A percentile compares a stretch with the other conserved stretches of the same genome.
These are phyloP conservation scores for Cadophora malorum DNA, from an alignment of 2,329 filamentous ascomycete genomes.

Conservation along the genomic window DNA sequence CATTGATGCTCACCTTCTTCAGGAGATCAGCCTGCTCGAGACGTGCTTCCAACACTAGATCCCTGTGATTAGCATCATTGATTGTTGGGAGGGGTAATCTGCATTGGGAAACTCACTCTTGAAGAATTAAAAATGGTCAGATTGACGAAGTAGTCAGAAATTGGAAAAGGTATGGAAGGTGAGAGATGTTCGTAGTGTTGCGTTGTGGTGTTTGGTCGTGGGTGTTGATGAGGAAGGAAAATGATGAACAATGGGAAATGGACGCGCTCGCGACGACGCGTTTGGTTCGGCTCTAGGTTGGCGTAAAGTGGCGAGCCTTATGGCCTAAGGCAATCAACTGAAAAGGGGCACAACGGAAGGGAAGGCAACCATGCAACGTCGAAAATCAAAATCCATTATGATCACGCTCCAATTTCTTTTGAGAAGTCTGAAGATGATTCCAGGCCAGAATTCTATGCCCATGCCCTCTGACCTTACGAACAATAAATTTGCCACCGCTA, in stretches of 20 bases:
- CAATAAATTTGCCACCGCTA: too few relatives aligned
- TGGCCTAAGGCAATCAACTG: not conserved
- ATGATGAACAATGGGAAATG: not conserved
- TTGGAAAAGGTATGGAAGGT: not conserved
- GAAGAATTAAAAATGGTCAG: not conserved
- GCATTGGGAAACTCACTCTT: conserved; percentile 18
- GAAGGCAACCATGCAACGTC: not conserved
- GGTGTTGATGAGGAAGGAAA: not conserved
- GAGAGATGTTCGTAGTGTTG: not conserved
- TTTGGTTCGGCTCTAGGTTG: conserved; percentile 2
- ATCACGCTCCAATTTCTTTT: not conserved
- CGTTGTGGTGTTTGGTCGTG: conserved; percentile 2
- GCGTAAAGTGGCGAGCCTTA: conserved; percentile 4
- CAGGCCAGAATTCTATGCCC: not conserved
- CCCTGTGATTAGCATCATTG: conserved; percentile 17
- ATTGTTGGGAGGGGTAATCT: not conserved
- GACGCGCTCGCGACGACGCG: conserved; percentile 3
- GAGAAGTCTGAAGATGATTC: not conserved
- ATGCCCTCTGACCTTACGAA: not conserved
- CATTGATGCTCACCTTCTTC: conserved; percentile 75
- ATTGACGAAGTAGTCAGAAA: not conserved
- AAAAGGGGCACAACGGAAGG: not conserved
- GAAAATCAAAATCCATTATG: not conserved
- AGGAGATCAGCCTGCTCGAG: conserved; percentile 91
- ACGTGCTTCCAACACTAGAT: conserved; percentile 87